Evolutionary conservation across 345 rosid genomes (phyloP).

Genomic region (Clausena lansium): DNA sequence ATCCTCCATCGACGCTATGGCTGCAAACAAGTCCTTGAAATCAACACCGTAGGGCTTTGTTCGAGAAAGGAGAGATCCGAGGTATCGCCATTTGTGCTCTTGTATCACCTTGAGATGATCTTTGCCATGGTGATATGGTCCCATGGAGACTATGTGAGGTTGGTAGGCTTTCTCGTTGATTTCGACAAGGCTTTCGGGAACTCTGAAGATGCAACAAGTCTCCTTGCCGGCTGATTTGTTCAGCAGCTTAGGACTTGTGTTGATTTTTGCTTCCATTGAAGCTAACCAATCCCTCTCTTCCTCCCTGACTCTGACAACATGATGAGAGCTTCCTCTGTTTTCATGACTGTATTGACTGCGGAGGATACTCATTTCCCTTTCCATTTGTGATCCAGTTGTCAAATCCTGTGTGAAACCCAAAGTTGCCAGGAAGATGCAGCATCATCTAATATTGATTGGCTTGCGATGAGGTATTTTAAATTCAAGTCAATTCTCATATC

Average conservation of each 20-base stretch:
- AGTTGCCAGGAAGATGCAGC: not conserved
- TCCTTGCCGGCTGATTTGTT: slow-evolving; percentile 30
- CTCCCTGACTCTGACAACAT: not conserved
- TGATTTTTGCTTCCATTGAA: slow-evolving; percentile 16
- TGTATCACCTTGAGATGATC: slow-evolving; percentile 38
- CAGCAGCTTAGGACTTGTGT: slow-evolving; percentile 23
- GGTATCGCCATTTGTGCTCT: slow-evolving; percentile 45
- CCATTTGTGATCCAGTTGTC: not conserved
- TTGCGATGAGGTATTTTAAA: not conserved
- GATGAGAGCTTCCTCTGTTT: not conserved
- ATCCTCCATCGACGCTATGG: slow-evolving; percentile 15
- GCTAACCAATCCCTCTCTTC: slow-evolving; percentile 9
- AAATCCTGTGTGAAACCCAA: too few species aligned
- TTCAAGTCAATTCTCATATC: too few species aligned
- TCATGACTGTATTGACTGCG: not conserved
- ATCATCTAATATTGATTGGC: not conserved
- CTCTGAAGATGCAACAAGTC: slow-evolving; percentile 49
- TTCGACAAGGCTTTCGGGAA: slow-evolving; percentile 34
- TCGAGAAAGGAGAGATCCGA: slow-evolving; percentile 25
- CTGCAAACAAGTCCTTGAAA: slow-evolving; percentile 12
- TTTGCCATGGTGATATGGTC: slow-evolving; percentile 43
- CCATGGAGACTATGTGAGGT: slow-evolving; percentile 48
- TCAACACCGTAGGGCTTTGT: not conserved
- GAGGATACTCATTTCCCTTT: not conserved
- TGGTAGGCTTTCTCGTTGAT: slow-evolving; percentile 36